Percentiles rank a stretch among this genome's conserved stretches.
Conservation (phyloP, 176 grass and related monocot genomes). For the Tuctoria greenei region DNA sequence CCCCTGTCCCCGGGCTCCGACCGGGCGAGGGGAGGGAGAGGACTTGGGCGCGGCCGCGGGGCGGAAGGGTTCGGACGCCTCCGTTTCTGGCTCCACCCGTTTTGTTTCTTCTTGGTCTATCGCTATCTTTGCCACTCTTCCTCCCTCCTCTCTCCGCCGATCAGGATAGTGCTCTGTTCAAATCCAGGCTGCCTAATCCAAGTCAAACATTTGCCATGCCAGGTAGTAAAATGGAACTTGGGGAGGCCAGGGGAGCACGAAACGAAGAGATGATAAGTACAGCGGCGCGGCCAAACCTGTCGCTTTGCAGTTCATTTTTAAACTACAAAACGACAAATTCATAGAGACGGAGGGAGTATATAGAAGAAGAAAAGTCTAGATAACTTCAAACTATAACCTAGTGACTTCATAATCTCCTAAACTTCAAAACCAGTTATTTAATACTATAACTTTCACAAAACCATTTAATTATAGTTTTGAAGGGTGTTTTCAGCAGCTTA, state of each 20-base stretch:
- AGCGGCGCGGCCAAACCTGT: background rate
- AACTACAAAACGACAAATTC: no score
- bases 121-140: background rate
- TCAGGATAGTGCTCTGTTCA: background rate
- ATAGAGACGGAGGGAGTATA: no score
- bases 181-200: background rate
- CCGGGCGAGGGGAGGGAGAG: background rate
- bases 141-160: no score
- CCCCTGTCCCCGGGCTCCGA: background rate
- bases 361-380: no score
- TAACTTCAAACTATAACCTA: no score
- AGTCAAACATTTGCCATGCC: background rate
- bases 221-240: background rate
- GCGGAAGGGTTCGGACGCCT: background rate
- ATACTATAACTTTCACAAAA: no score
- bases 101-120: background rate
- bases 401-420: no score
- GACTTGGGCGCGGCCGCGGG: background rate
- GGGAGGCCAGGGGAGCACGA: background rate
- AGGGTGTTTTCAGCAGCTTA: no score
- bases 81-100: conserved; percentile 25
- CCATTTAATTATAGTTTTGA: no score
- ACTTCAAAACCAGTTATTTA: no score
- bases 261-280: background rate
- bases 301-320: no score